Conservation (phyloP, 495 filamentous ascomycete species). For the Aspergillus nidulans region DNA sequence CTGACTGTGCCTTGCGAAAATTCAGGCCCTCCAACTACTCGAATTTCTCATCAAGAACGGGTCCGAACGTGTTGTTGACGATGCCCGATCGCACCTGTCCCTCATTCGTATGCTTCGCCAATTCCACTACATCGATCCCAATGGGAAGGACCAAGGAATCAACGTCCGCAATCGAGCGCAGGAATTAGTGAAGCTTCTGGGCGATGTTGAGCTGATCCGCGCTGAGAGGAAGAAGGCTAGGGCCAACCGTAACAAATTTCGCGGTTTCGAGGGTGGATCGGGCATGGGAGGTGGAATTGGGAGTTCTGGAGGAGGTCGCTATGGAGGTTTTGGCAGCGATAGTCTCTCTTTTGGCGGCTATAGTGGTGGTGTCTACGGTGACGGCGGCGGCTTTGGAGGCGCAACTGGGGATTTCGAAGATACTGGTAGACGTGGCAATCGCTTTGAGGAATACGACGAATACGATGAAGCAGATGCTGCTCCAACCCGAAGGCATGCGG, state of each 20-base stretch:
- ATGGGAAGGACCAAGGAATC: slow-evolving; percentile 96
- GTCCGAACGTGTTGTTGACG: slow-evolving; percentile 95
- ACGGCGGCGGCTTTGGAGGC: slow-evolving; percentile 84
- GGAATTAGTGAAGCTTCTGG: slow-evolving; percentile 86
- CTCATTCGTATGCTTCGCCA: slow-evolving; percentile 97
- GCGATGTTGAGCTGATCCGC: slow-evolving; percentile 91
- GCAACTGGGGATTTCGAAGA: slow-evolving; percentile 66
- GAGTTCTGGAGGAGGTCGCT: slow-evolving; percentile 55
- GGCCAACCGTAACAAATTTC: slow-evolving; percentile 85
- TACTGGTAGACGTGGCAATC: slow-evolving; percentile 57
- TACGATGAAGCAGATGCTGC: slow-evolving; percentile 71
- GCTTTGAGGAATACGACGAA: slow-evolving; percentile 97
- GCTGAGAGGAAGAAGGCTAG: slow-evolving; percentile 92
- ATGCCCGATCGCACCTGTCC: slow-evolving; percentile 90
- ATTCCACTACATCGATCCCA: slow-evolving; percentile 94
- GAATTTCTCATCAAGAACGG: slow-evolving; percentile 98
- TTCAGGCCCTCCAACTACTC: slow-evolving; percentile 80
- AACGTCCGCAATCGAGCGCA: slow-evolving; percentile 97
- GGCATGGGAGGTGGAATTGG: slow-evolving; percentile 20
- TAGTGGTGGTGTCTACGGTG: slow-evolving; percentile 83
- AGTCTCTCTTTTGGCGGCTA: slow-evolving; percentile 73
- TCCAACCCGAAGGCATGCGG: slow-evolving; percentile 41
- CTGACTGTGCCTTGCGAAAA: neutral
- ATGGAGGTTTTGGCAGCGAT: slow-evolving; percentile 87
- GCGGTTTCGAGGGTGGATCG: slow-evolving; percentile 82